Conservation (phyloP, 108 stramenopile species). For the Skeletonema costatum region DNA sequence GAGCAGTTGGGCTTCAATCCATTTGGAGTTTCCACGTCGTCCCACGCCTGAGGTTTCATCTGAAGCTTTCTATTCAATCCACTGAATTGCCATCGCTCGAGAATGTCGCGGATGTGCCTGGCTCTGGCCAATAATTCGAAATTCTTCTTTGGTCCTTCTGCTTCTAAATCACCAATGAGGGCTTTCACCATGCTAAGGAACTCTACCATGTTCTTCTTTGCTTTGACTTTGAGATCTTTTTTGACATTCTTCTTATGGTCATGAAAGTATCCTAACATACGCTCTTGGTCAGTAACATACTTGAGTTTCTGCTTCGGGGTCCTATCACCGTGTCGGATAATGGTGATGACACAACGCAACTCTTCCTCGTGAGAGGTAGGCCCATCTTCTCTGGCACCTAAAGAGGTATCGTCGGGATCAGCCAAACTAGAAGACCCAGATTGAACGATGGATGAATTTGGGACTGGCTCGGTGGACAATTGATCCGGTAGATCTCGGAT, state of each 20-base stretch:
- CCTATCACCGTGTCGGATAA: conserved; percentile 96
- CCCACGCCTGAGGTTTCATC: conserved; percentile 92
- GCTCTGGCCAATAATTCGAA: conserved; percentile 66
- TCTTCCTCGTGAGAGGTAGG: conserved; percentile 79
- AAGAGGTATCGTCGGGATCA: conserved; percentile 47
- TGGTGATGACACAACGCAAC: conserved; percentile 95
- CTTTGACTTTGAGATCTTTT: conserved; percentile 95
- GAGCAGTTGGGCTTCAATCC: conserved; percentile 57
- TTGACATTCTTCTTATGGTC: conserved; percentile 63
- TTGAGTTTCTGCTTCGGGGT: conserved; percentile 99
- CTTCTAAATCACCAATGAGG: conserved; percentile 63
- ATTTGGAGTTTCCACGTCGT: conserved; percentile 46
- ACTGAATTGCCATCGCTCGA: conserved; percentile 91
- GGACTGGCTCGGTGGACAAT: conserved; percentile 69
- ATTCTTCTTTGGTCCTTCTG: conserved; percentile 50
- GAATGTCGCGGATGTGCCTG: conserved; percentile 84
- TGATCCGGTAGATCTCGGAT: conserved; percentile 71
- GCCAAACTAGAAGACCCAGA: conserved; percentile 50
- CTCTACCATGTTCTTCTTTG: conserved; percentile 84
- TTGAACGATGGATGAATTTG: conserved; percentile 32
- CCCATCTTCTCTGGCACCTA: conserved; percentile 12
- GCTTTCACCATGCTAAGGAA: conserved; percentile 82
- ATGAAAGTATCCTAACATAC: conserved; percentile 81
- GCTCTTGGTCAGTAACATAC: conserved; percentile 84
- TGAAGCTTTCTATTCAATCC: conserved; percentile 98